Evolutionary conservation across 106 monocot species (phyloP), one percentile per base, ranked within the genome.

Genomic region (Dendrobium catenatum): DNA sequence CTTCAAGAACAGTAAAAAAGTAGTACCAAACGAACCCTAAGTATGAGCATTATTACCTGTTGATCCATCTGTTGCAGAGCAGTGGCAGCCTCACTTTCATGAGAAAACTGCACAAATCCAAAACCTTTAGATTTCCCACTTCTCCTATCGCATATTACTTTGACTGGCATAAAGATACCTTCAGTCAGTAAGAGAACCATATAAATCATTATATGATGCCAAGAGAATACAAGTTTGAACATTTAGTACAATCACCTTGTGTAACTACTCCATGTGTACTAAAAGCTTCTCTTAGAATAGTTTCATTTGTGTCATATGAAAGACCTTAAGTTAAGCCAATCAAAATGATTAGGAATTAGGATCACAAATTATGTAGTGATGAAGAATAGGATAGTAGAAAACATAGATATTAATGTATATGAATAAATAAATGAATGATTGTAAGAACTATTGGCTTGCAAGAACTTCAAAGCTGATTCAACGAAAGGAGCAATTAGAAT

Each of bases 51-150:
- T 51, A 9, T 15, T 82, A 89, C 92, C 86, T 89, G 76, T 51
- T 90, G 87, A 78, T 90, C 66, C 88, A 89, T 90, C 73, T 85
- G 78, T 46, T 90, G 67, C 31, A 88, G 31, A 81, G 93, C 88
- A 67, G 20, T 75, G 4, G 51, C 66, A 1, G 90, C 90, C 49
- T 83, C 90, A 78, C 20, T 77, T 87, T 85, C 82, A 17, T 43
- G 78, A 42, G 83, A 79, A 84, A 88, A 93, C 46, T 77, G 85
- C 11, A 93, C 83, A 77, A 93, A 93, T 11, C 93, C 93, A 84
- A 78, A 93, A 13, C 93, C 90, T 86, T 90, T 90, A 27, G 93
- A 93, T 64, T 83, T 88, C 61, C 93, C 86, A 27, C 81, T 93
- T 41, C 49, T 72, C 58, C 85, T 83, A 88, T 90, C 85, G 59